Percentiles rank a stretch among this genome's conserved stretches.
These are phyloP conservation scores for Flaveria trinervia DNA, from an alignment of 129 eudicot species.

Conservation along the genomic window DNA sequence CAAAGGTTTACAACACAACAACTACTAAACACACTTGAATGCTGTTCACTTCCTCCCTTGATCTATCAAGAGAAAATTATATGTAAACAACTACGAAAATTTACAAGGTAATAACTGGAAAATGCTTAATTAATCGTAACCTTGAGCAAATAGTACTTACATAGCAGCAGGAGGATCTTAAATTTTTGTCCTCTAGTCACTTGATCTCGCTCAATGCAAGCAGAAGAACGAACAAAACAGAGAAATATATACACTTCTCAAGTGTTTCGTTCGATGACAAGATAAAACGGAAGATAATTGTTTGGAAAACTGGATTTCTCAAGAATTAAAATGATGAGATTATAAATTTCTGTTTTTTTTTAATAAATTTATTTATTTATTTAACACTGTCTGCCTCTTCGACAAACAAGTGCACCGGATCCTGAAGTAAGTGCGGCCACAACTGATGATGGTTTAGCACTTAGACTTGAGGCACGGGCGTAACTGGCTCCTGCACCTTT, in stretches of 20 bases:
- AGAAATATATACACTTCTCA: slow-evolving; percentile 8
- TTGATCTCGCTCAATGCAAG: slow-evolving; percentile 5
- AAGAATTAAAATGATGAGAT: neutral
- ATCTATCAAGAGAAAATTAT: neutral
- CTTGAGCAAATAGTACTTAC: neutral
- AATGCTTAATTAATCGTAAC: neutral
- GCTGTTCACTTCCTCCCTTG: neutral
- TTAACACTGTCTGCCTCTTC: slow-evolving; percentile 6
- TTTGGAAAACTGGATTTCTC: neutral
- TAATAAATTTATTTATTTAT: neutral
- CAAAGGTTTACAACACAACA: neutral
- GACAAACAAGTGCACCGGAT: slow-evolving; percentile 12
- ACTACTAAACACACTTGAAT: neutral
- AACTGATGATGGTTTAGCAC: slow-evolving; percentile 1
- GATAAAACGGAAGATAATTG: no score
- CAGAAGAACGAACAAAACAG: neutral
- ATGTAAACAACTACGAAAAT: neutral
- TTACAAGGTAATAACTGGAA: neutral
- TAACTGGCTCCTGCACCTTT: slow-evolving; percentile 5
- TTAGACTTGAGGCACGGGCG: slow-evolving; percentile 1
- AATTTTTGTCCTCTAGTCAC: neutral
- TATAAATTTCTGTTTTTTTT: neutral
- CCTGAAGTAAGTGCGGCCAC: slow-evolving; percentile 8
- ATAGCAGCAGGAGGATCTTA: neutral
- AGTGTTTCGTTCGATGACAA: neutral